A percentile compares a stretch with the other conserved stretches of the same genome.
These are phyloP conservation scores for Monilinia polystroma DNA, from an alignment of 2,329 filamentous ascomycete genomes.

Conservation along the genomic window DNA sequence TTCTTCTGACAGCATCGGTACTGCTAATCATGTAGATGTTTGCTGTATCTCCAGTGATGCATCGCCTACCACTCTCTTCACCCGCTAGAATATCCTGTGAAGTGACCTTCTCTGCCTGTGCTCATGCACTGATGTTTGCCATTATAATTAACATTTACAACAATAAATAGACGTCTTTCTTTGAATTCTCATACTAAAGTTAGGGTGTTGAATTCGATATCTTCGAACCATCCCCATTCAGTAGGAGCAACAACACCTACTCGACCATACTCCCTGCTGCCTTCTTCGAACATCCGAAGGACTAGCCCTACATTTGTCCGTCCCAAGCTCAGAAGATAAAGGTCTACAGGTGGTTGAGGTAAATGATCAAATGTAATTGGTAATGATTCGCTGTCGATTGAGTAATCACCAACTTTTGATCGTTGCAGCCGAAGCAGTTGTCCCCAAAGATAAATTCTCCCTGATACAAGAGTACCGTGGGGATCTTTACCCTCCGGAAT, in stretches of 20 bases:
- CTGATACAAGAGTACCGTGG: conserved; percentile 10
- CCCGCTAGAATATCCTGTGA: neutral
- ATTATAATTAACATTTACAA: too few relatives aligned
- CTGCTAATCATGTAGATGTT: neutral
- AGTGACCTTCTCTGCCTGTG: neutral
- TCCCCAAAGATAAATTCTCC: conserved; percentile 10
- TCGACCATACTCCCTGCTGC: conserved; percentile 12
- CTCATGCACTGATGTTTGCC: neutral
- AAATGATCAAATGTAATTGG: conserved; percentile 15
- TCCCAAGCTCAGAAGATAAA: conserved; percentile 13
- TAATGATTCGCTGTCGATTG: conserved; percentile 5
- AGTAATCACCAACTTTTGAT: conserved; percentile 16
- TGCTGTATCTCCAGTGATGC: neutral
- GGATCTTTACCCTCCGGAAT: conserved; percentile 15
- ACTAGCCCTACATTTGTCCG: conserved; percentile 18
- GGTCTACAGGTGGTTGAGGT: conserved; percentile 18
- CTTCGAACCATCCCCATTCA: conserved; percentile 21
- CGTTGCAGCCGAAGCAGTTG: conserved; percentile 7
- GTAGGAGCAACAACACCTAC: conserved; percentile 17
- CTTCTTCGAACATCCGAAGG: conserved; percentile 1
- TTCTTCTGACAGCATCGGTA: neutral
- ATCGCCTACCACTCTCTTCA: neutral
- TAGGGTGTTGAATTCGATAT: conserved; percentile 1
- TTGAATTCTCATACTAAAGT: conserved; percentile 5
- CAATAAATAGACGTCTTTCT: neutral